phyloP scores from a whole-genome alignment of 192 early-diverging fungal species.

The Entrophospora sp. region DNA sequence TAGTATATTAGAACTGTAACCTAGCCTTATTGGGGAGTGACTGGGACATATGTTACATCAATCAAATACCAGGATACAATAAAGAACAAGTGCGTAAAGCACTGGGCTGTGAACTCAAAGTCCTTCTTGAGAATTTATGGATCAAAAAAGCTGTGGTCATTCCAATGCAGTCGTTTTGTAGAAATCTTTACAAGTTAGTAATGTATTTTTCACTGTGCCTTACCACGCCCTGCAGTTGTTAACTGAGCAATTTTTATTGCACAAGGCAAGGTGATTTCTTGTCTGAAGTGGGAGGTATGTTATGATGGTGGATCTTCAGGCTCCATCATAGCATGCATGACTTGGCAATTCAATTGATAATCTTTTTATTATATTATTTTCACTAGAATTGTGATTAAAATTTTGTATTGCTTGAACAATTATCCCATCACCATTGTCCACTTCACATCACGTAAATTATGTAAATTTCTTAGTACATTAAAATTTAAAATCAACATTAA shows the following conservation, averaged over 20 bases:
- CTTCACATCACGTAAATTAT: too few species aligned
- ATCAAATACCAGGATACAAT: not conserved
- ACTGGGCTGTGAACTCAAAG: not conserved
- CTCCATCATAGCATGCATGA: not conserved
- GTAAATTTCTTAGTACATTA: too few species aligned
- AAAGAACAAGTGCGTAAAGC: not conserved
- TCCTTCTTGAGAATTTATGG: not conserved
- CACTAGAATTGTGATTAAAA: too few species aligned
- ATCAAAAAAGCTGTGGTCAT: not conserved
- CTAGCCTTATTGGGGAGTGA: not conserved
- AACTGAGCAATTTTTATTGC: not conserved
- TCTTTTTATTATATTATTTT: too few species aligned
- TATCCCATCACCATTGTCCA: too few species aligned
- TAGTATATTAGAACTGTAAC: not conserved
- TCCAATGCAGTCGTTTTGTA: not conserved
- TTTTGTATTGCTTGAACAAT: too few species aligned
- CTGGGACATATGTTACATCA: not conserved
- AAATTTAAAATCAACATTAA: too few species aligned
- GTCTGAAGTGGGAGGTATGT: not conserved
- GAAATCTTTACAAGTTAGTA: not conserved
- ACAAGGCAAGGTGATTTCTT: not conserved
- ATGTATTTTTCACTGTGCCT: not conserved
- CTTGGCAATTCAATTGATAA: too few species aligned
- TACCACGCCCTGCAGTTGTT: not conserved
- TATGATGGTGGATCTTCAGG: not conserved